These are phyloP conservation scores for Alternaria angustiovoidea DNA, from an alignment of 2,329 filamentous ascomycete genomes.

Conservation along the genomic window DNA sequence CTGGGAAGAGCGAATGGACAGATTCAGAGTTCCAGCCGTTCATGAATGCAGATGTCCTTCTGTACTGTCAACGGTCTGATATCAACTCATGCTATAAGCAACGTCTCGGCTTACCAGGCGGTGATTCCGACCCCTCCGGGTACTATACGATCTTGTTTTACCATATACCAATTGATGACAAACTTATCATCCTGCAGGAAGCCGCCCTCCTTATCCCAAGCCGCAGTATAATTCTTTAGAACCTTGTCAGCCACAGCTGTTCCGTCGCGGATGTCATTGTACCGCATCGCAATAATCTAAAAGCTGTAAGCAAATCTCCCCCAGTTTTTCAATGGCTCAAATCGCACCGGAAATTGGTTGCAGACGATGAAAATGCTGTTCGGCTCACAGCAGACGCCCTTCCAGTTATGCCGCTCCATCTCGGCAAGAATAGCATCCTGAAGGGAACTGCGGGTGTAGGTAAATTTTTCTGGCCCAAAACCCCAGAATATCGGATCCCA, in stretches of 20 bases:
- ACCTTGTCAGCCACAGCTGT: conserved; percentile 44
- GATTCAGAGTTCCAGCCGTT: not conserved
- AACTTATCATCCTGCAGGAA: not conserved
- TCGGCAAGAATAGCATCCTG: conserved; percentile 48
- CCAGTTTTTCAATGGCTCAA: not conserved
- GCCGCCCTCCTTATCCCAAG: conserved; percentile 41
- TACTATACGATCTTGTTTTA: not conserved
- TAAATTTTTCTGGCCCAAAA: conserved; percentile 28
- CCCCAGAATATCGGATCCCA: conserved; percentile 52
- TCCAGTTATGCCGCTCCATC: conserved; percentile 52
- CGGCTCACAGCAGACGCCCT: conserved; percentile 56
- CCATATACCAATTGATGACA: not conserved
- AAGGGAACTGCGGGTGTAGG: conserved; percentile 44
- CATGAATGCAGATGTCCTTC: conserved; percentile 5
- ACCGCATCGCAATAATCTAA: conserved; percentile 50
- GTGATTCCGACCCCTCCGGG: not conserved
- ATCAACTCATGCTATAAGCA: not conserved
- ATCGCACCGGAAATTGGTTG: conserved; percentile 55
- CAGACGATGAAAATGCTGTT: conserved; percentile 54
- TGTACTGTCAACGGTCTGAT: not conserved
- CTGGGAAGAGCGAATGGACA: not conserved
- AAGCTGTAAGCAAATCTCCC: not conserved
- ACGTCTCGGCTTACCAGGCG: not conserved
- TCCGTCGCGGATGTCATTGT: conserved; percentile 48
- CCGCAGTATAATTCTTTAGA: conserved; percentile 50